Percentiles rank a stretch among this genome's conserved stretches.
Evolutionary conservation across 805 yeast species (phyloP).

Genomic region (Pachysolen tannophilus): DNA sequence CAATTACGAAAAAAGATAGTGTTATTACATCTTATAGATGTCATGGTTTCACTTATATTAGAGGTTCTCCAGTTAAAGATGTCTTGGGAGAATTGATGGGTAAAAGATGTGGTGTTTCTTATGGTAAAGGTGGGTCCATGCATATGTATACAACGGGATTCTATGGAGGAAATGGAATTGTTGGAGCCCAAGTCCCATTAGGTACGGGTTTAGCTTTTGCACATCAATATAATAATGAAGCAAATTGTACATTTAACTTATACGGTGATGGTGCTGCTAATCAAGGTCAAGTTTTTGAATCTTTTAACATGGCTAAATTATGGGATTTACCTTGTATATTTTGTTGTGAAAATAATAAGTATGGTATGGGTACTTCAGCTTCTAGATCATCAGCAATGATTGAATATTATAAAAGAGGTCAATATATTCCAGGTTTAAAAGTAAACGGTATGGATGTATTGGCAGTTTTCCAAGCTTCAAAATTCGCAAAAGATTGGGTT

Average conservation of each 20-base stretch:
- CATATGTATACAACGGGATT: conserved; percentile 95
- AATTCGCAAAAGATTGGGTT: conserved; percentile 95
- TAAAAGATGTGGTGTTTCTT: conserved; percentile 87
- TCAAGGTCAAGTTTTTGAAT: conserved; percentile 98
- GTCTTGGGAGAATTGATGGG: conserved; percentile 97
- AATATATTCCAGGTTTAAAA: conserved; percentile 97
- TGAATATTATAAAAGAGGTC: conserved; percentile 98
- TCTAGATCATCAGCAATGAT: conserved; percentile 94
- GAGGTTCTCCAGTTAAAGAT: conserved; percentile 87
- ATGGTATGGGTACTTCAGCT: conserved; percentile 99
- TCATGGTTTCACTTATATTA: conserved; percentile 96
- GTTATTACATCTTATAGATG: conserved; percentile 97
- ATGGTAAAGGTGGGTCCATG: conserved; percentile 99
- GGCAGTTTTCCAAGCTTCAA: conserved; percentile 92
- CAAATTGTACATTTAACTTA: conserved; percentile 73
- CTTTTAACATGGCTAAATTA: conserved; percentile 98
- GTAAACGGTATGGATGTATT: conserved; percentile 98
- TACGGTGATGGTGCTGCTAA: conserved; percentile 99
- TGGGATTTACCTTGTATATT: conserved; percentile 94
- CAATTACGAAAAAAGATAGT: conserved; percentile 77
- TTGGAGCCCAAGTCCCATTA: conserved; percentile 97
- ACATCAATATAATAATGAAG: conserved; percentile 83
- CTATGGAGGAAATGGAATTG: conserved; percentile 99
- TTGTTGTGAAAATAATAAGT: conserved; percentile 98
- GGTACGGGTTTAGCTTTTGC: conserved; percentile 99